Base-by-base conservation (phyloP, 345 rosid genomes). In the Microthlaspi erraticum region DNA sequence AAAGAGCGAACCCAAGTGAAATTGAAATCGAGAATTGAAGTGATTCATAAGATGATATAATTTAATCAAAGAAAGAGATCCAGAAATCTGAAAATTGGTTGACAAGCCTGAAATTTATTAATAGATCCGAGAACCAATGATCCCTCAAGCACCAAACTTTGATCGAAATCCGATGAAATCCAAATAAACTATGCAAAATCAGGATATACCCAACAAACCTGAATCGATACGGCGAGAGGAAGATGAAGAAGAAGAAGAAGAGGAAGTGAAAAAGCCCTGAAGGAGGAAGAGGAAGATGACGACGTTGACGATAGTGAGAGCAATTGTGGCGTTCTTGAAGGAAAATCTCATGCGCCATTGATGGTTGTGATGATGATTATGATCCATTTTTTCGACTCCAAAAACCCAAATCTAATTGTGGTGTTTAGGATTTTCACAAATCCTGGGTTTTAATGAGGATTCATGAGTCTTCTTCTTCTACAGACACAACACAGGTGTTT, bases 321-420 rank as follows among this genome's bases (percentile, higher is more conserved):
- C 64, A 29, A 93, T 84, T 45, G 97, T 93, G 0, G 88, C 96
- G 82, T 78, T 88, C 81, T 86, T 90, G 83, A 87, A 90, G 11
- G 97, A 87, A 58, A 93, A 80, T 38, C 87, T 88, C 66, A 78
- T 9, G 63, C 87, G 83, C 88, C 85, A 82, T 8, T 86, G 68
- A 43, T 83, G 93, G 33, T 83, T 90, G 33, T 78, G 83, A 48
- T 36, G 49, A 49, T 73, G 59, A 53, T 26, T 20, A 29, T 57
- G 73, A 37, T 75, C 72, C 72, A 66, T 73, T 33, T 31, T 8
- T 13, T 34, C 17, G 9, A 17, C 9, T 16, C 12, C 33, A 38
- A 56, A 41, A 56, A 41, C 33, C 19, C 56, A 12, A 51, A 26
- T 37, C 29, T 37, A 58, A 45, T 26, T 37, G 9, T 64, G 10